Evolutionary conservation across 192 early-diverging fungal genomes (phyloP).

Genomic region (Umbelopsis sp.): DNA sequence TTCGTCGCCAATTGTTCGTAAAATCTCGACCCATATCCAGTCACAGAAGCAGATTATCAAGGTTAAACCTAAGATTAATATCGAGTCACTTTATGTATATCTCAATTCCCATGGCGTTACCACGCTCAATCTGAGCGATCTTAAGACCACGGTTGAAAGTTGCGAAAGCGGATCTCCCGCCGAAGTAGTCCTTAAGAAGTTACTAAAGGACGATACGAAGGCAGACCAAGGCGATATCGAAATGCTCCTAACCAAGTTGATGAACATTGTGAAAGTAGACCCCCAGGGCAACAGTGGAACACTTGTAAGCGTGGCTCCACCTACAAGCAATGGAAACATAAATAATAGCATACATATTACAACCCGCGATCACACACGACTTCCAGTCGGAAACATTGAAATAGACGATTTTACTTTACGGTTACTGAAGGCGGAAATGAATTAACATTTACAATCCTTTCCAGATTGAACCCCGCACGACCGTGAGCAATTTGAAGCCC

Average conservation of each 20-base stretch:
- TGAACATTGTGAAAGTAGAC: conserved; percentile 27
- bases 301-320: conserved; percentile 14
- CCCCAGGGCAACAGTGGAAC: neutral
- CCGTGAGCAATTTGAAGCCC: neutral
- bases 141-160: conserved; percentile 32
- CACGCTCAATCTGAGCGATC: conserved; percentile 27
- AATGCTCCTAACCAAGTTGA: conserved; percentile 32
- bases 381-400: conserved; percentile 45
- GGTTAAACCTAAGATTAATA: conserved; percentile 36
- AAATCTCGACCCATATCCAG: conserved; percentile 69
- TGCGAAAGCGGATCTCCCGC: conserved; percentile 28
- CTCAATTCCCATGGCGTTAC: conserved; percentile 30
- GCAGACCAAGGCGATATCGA: conserved; percentile 32
- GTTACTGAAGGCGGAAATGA: conserved; percentile 52
- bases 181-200: conserved; percentile 26
- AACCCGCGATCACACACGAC: conserved; percentile 24
- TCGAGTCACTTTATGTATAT: conserved; percentile 40
- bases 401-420: conserved; percentile 44
- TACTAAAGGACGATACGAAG: conserved; percentile 36
- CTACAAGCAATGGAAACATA: neutral
- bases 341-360: neutral
- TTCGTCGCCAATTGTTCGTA: conserved; percentile 49
- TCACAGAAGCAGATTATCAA: conserved; percentile 45
- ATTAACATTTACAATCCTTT: conserved; percentile 45
- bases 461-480: conserved; percentile 19